Conservation (phyloP, 441 rosid genomes). For the Gossypium davidsonii region DNA sequence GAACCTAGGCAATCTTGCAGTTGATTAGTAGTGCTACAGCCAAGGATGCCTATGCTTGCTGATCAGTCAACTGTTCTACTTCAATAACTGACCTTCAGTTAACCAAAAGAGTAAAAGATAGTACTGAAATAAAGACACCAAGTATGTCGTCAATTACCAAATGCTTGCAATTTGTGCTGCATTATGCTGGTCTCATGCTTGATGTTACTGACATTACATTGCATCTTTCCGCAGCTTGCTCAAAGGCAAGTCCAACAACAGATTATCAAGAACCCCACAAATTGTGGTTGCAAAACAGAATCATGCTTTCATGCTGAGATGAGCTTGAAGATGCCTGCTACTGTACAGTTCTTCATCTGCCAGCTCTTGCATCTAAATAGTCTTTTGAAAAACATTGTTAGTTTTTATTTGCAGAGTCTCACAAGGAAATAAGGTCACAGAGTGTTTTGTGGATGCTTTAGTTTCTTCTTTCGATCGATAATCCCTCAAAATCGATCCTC, state of each 20-base stretch:
- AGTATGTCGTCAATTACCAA: background rate
- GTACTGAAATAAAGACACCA: background rate
- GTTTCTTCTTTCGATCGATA: background rate
- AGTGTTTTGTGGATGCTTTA: background rate
- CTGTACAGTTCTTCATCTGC: background rate
- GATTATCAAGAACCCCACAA: background rate
- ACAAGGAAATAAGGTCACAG: background rate
- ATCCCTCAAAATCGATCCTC: background rate
- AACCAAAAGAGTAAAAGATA: background rate
- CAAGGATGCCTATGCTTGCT: background rate
- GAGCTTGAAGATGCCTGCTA: background rate
- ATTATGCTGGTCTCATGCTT: background rate
- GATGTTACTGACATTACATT: background rate
- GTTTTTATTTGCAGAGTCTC: background rate
- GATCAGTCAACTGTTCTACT: background rate
- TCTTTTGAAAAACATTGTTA: background rate
- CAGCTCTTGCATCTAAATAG: background rate
- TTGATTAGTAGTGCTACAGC: background rate
- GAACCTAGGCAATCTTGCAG: background rate
- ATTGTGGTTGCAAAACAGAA: background rate
- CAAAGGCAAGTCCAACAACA: background rate
- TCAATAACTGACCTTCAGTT: background rate
- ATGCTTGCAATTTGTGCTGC: background rate
- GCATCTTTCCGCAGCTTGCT: conserved; percentile 2
- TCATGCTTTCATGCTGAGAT: background rate